Evolutionary conservation across 768 basidiomycete species (phyloP), one percentile per base, ranked within the genome.

Genomic region (Hydnomerulius pinastri): DNA sequence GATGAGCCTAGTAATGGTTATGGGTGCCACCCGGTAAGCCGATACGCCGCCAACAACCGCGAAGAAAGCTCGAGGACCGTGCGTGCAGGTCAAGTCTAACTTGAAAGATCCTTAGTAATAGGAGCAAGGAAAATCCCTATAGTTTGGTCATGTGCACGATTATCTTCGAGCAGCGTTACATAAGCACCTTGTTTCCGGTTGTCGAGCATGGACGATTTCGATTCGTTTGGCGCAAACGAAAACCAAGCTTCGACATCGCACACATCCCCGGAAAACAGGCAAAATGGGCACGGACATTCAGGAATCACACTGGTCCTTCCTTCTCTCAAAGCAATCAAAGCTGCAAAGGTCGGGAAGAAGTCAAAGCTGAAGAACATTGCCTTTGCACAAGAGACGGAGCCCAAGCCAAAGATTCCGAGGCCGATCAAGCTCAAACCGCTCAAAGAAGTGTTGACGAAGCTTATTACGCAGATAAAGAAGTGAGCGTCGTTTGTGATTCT

Each of bases 401-500:
- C 55, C 17, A 75, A 71, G 54, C 53, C 7, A 1, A 77, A 76
- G 36, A 50, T 57, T 4, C 75, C 79, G 2, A 69, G 87, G 24
- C 86, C 86, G 13, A 57, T 83, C 53, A 91, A 89, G 67, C 74
- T 90, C 49, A 90, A 90, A 63, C 87, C 90, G 4, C 73, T 92
- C 57, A 88, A 83, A 60, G 90, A 89, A 67, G 86, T 90, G 20
- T 29, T 91, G 40, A 63, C 71, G 4, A 83, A 82, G 65, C 73
- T 91, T 17, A 82, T 91, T 39, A 60, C 66, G 1, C 86, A 87
- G 68, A 81, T 91, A 23, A 90, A 90, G 73, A 90, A 85, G 90
- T 89, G 52, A 46, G 77, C 38, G 37, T 18, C n/a, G 40, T 24
- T 15, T 43, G 9, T 38, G 18, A 23, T 35, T 47, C 55, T 29